Conservation (phyloP, 2,329 filamentous ascomycete genomes). For the Penicillium psychrosexuale region DNA sequence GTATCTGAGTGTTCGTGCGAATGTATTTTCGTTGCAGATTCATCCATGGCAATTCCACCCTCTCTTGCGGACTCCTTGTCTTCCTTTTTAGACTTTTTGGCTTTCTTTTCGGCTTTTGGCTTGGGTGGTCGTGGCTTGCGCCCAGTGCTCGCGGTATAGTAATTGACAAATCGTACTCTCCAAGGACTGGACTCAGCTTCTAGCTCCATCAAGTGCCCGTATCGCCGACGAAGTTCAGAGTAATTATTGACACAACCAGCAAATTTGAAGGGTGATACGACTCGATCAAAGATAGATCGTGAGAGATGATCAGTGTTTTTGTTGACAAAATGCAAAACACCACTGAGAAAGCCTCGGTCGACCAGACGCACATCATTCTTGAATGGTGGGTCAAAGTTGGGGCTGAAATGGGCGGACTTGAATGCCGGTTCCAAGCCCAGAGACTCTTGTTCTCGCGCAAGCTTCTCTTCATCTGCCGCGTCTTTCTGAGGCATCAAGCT, state of each 20-base stretch:
- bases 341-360: slow-evolving; percentile 63
- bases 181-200: slow-evolving; percentile 59
- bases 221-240: slow-evolving; percentile 64
- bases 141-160: slow-evolving; percentile 83
- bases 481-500: slow-evolving; percentile 61
- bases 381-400: slow-evolving; percentile 73
- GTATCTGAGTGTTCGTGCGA: slow-evolving; percentile 12
- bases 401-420: slow-evolving; percentile 35
- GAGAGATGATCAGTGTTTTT: slow-evolving; percentile 75
- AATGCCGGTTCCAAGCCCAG: slow-evolving; percentile 20
- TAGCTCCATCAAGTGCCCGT: slow-evolving; percentile 65
- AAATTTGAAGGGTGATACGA: slow-evolving; percentile 80
- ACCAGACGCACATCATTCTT: slow-evolving; percentile 69
- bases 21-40: neutral
- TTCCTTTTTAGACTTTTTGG: slow-evolving; percentile 13
- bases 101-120: slow-evolving; percentile 32
- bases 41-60: slow-evolving; percentile 9
- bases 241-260: slow-evolving; percentile 78
- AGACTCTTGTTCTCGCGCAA: slow-evolving; percentile 19
- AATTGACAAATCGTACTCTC: slow-evolving; percentile 74
- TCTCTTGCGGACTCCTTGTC: slow-evolving; percentile 18
- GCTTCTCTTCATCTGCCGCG: slow-evolving; percentile 15
- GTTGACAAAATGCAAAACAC: slow-evolving; percentile 69
- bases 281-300: slow-evolving; percentile 67
- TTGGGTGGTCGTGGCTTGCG: slow-evolving; percentile 37